phyloP scores from a whole-genome alignment of 2,329 filamentous ascomycete genomes.

The Rhynchosporium agropyri region DNA sequence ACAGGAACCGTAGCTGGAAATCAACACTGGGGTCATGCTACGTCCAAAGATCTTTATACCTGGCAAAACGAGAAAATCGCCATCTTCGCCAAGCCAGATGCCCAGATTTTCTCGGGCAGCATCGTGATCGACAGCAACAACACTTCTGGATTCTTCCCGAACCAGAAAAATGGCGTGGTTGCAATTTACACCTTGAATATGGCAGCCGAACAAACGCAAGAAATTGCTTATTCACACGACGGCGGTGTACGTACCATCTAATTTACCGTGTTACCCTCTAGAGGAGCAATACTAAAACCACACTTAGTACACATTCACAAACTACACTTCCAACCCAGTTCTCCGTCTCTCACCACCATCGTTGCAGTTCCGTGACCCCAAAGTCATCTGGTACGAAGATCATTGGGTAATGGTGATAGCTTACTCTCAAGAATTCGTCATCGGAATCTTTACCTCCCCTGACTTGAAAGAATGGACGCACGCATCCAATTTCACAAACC shows the following conservation, averaged over 20 bases:
- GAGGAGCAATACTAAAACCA: neutral
- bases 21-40: constrained; percentile 70
- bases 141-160: constrained; percentile 66
- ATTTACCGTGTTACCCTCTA: neutral
- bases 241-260: constrained; percentile 46
- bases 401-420: constrained; percentile 62
- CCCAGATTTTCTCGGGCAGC: constrained; percentile 56
- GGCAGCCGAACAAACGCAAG: constrained; percentile 52
- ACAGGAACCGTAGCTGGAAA: constrained; percentile 54
- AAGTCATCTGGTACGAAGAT: constrained; percentile 60
- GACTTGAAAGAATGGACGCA: constrained; percentile 62
- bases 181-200: constrained; percentile 56
- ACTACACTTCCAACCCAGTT: constrained; percentile 63
- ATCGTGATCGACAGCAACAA: constrained; percentile 64
- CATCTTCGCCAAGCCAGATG: constrained; percentile 51
- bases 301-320: constrained; percentile 55
- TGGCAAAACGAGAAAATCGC: constrained; percentile 68
- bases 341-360: constrained; percentile 49
- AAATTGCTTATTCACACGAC: constrained; percentile 63
- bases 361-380: constrained; percentile 66
- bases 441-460: constrained; percentile 63
- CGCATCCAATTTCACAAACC: constrained; percentile 60
- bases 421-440: constrained; percentile 56
- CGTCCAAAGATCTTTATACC: constrained; percentile 61
- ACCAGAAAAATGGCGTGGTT: constrained; percentile 62